Percentiles rank a stretch among this genome's conserved stretches.
These are phyloP conservation scores for Rhinocladiella mackenziei DNA, from an alignment of 2,329 filamentous ascomycete species.

Conservation along the genomic window DNA sequence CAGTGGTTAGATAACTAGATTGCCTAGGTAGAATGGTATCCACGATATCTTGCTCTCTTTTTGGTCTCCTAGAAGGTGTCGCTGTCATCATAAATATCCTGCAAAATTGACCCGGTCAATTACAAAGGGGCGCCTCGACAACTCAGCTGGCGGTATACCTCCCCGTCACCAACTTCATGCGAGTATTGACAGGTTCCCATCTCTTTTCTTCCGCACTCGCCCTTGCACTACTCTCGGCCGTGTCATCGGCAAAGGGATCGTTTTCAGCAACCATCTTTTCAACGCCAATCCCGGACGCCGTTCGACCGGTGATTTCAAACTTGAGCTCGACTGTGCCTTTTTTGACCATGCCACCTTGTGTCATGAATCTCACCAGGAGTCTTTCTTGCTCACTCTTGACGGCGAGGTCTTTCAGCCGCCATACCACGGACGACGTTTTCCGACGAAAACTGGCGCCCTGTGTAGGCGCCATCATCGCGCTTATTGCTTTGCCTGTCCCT, in stretches of 20 bases:
- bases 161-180: constrained; percentile 67
- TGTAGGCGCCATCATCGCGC: constrained; percentile 46
- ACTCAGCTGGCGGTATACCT: constrained; percentile 64
- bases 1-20: too few species aligned
- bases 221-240: constrained; percentile 28
- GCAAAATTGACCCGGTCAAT: too few species aligned
- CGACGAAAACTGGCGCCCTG: constrained; percentile 44
- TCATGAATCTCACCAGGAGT: constrained; percentile 80
- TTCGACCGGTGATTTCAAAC: constrained; percentile 65
- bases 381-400: constrained; percentile 54
- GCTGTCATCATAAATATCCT: too few species aligned
- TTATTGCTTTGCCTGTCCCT: constrained; percentile 41
- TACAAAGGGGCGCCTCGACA: too few species aligned
- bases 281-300: constrained; percentile 64
- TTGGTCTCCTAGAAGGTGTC: background rate
- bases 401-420: constrained; percentile 48
- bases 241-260: constrained; percentile 50
- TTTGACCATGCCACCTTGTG: constrained; percentile 63
- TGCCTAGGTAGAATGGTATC: too few species aligned
- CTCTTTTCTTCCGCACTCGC: constrained; percentile 33
- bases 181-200: constrained; percentile 66
- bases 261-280: constrained; percentile 34
- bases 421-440: constrained; percentile 45
- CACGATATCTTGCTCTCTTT: too few species aligned
- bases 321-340: constrained; percentile 75